phyloP scores from a whole-genome alignment of 805 yeast genomes.

The Starmerella powellii region DNA sequence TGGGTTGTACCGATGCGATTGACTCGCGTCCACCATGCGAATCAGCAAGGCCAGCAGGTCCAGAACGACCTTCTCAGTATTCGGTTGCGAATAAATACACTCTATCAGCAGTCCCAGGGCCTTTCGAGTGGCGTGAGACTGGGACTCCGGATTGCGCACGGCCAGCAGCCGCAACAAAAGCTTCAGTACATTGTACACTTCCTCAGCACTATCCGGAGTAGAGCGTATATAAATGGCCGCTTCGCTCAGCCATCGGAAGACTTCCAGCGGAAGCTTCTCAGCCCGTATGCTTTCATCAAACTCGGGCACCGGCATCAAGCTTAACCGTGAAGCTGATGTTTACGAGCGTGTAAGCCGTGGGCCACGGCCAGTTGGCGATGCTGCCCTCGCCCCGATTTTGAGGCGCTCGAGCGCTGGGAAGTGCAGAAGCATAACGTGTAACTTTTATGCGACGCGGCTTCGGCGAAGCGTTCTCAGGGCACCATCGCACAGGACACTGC shows the following conservation, averaged over 20 bases:
- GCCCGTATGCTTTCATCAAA: conserved; percentile 18
- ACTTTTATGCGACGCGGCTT: too few relatives aligned
- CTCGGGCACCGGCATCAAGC: conserved; percentile 7
- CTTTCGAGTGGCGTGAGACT: conserved; percentile 19
- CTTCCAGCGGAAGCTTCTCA: conserved; percentile 14
- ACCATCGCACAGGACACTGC: too few relatives aligned
- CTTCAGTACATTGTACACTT: conserved; percentile 12
- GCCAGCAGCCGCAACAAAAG: conserved; percentile 19
- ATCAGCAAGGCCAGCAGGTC: conserved; percentile 18
- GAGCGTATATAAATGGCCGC: conserved; percentile 14
- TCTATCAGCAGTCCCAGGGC: conserved; percentile 21
- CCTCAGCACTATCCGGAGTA: conserved; percentile 10
- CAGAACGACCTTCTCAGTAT: conserved; percentile 9
- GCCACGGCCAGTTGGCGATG: too few relatives aligned
- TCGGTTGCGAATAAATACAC: conserved; percentile 10
- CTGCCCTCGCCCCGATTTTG: too few relatives aligned
- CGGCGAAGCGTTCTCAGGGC: too few relatives aligned
- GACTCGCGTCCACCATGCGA: conserved; percentile 18
- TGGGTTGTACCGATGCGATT: conserved; percentile 15
- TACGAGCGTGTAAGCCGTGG: neutral
- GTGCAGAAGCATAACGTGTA: neutral
- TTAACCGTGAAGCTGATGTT: neutral
- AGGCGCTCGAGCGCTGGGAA: too few relatives aligned
- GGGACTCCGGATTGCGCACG: conserved; percentile 19
- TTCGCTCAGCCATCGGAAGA: conserved; percentile 18